These are phyloP conservation scores for Epichloe brachyelytri DNA, from an alignment of 2,329 filamentous ascomycete species.

Conservation along the genomic window DNA sequence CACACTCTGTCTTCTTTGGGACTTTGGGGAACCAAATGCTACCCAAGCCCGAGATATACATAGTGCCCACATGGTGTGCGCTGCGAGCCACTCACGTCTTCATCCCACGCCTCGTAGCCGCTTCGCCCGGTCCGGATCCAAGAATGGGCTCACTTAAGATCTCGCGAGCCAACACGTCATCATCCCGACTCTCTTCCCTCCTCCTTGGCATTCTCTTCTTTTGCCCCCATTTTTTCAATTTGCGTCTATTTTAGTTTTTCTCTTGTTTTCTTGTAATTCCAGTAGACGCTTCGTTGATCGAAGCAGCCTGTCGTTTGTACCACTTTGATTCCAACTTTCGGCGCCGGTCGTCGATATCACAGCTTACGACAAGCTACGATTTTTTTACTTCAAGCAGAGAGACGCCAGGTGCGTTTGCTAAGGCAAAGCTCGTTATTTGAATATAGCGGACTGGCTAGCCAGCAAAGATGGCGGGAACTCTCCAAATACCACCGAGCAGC, in stretches of 20 bases:
- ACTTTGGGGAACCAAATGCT: not conserved
- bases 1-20: not conserved
- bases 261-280: slow-evolving; percentile 15
- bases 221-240: slow-evolving; percentile 14
- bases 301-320: slow-evolving; percentile 28
- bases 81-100: slow-evolving; percentile 14
- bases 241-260: slow-evolving; percentile 4
- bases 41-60: slow-evolving; percentile 4
- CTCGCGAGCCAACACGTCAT: slow-evolving; percentile 14
- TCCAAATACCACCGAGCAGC: slow-evolving; percentile 12
- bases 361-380: slow-evolving; percentile 7
- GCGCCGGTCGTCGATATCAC: slow-evolving; percentile 24
- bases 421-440: slow-evolving; percentile 12
- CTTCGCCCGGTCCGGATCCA: slow-evolving; percentile 9
- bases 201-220: slow-evolving; percentile 22
- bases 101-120: slow-evolving; percentile 15
- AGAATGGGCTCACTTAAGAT: slow-evolving; percentile 14
- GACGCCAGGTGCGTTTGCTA: not conserved
- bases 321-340: slow-evolving; percentile 13
- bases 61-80: slow-evolving; percentile 7
- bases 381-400: not conserved
- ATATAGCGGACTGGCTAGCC: slow-evolving; percentile 15
- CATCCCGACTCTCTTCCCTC: slow-evolving; percentile 15
- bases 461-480: slow-evolving; percentile 31
- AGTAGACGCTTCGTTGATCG: slow-evolving; percentile 30